phyloP scores from a whole-genome alignment of 1,139 yeast species.

The Candida smagusa region DNA sequence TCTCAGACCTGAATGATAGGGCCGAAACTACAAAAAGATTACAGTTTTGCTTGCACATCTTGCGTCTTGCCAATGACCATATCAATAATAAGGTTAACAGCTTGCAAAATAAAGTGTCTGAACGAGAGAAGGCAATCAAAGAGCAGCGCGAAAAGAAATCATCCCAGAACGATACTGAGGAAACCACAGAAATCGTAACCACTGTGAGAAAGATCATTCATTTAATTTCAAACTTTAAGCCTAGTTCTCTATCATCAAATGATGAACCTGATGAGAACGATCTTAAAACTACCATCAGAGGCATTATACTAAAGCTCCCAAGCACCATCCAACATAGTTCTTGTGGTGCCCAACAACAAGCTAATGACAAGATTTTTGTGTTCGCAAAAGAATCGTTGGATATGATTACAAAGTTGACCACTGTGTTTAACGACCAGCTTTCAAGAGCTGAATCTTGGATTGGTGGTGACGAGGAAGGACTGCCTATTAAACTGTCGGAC shows the following conservation, averaged over 20 bases:
- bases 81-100: constrained; percentile 60
- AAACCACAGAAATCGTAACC: constrained; percentile 75
- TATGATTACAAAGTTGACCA: constrained; percentile 79
- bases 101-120: constrained; percentile 46
- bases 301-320: constrained; percentile 73
- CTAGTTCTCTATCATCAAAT: constrained; percentile 47
- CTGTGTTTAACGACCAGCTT: constrained; percentile 79
- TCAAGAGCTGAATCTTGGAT: constrained; percentile 86
- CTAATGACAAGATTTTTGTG: constrained; percentile 65
- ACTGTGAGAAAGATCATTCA: constrained; percentile 88
- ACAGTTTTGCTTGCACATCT: constrained; percentile 68
- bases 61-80: constrained; percentile 74
- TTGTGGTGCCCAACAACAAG: constrained; percentile 24
- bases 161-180: constrained; percentile 12
- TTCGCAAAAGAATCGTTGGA: constrained; percentile 88
- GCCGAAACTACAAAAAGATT: constrained; percentile 68
- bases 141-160: constrained; percentile 14
- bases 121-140: constrained; percentile 16
- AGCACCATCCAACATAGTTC: constrained; percentile 32
- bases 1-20: constrained; percentile 21
- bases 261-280: constrained; percentile 11
- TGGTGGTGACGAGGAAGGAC: constrained; percentile 30
- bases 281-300: constrained; percentile 71
- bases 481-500: not conserved
- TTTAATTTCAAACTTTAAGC: constrained; percentile 82